A percentile compares a stretch with the other conserved stretches of the same genome.
Evolutionary conservation across 768 basidiomycete species (phyloP).

Genomic region (Tulasnella sp.): DNA sequence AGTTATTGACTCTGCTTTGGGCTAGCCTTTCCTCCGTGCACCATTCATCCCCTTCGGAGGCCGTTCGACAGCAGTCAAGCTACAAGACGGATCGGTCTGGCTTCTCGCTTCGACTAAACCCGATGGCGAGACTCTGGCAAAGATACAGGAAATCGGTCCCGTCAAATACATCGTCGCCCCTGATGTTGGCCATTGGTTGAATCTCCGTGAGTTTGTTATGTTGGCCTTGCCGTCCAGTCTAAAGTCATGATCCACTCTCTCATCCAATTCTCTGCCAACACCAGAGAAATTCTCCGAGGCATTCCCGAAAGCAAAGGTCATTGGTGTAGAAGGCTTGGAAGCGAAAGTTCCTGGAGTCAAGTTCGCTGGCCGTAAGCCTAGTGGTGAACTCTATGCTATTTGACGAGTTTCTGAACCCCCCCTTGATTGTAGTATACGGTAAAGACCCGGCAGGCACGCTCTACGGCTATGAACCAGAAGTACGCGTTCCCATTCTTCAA

Average conservation of each 20-base stretch:
- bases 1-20: too few species aligned
- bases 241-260: too few species aligned
- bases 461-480: slow-evolving; percentile 70
- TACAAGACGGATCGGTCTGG: slow-evolving; percentile 25
- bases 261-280: too few species aligned
- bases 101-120: slow-evolving; percentile 8
- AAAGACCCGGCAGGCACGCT: slow-evolving; percentile 47
- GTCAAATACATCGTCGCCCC: slow-evolving; percentile 15
- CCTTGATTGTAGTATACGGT: slow-evolving; percentile 37
- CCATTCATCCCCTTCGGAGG: slow-evolving; percentile 68
- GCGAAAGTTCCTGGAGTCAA: slow-evolving; percentile 39
- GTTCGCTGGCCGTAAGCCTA: slow-evolving; percentile 40
- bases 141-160: slow-evolving; percentile 9
- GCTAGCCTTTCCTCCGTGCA: slow-evolving; percentile 47
- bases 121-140: slow-evolving; percentile 10
- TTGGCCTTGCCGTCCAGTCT: too few species aligned
- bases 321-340: slow-evolving; percentile 49
- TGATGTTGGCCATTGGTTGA: slow-evolving; percentile 8
- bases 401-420: too few species aligned
- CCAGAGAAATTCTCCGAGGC: slow-evolving; percentile 1
- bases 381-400: too few species aligned
- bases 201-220: not conserved
- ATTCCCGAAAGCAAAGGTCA: slow-evolving; percentile 27
- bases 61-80: slow-evolving; percentile 67
- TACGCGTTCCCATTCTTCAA: too few species aligned